Evolutionary conservation across 2,329 filamentous ascomycete genomes (phyloP).

Genomic region (Emmonsiellopsis sp.): DNA sequence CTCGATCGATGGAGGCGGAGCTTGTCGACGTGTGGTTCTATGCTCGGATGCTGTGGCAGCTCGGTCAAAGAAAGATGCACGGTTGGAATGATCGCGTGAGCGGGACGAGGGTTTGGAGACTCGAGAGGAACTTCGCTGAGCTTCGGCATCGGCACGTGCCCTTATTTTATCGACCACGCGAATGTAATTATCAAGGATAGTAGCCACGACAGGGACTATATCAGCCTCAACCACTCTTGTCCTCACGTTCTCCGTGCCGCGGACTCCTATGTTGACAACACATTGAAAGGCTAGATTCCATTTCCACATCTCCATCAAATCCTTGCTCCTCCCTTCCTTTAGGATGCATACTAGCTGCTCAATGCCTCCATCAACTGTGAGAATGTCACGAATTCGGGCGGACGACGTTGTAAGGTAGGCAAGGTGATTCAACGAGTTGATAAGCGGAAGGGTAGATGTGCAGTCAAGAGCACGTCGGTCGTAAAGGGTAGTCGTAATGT

Average conservation of each 20-base stretch:
- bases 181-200: constrained; percentile 96
- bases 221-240: constrained; percentile 96
- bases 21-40: constrained; percentile 61
- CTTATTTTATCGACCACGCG: constrained; percentile 88
- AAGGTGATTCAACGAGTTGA: constrained; percentile 98
- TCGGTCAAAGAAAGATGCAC: constrained; percentile 34
- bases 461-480: constrained; percentile 95
- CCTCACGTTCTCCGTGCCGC: constrained; percentile 86
- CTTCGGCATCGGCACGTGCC: constrained; percentile 73
- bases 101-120: constrained; percentile 18
- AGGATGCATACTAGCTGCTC: constrained; percentile 94
- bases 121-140: constrained; percentile 41
- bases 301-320: constrained; percentile 99
- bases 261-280: constrained; percentile 95
- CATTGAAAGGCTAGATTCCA: constrained; percentile 99
- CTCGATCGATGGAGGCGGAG: constrained; percentile 75
- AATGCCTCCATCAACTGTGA: constrained; percentile 97
- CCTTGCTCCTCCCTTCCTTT: constrained; percentile 92
- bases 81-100: constrained; percentile 20
- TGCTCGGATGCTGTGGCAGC: constrained; percentile 47
- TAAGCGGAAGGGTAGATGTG: constrained; percentile 91
- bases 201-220: constrained; percentile 98
- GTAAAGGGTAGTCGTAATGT: constrained; percentile 96
- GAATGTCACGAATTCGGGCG: constrained; percentile 90
- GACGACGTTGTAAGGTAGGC: constrained; percentile 97